These are phyloP conservation scores for Venturia effusa DNA, from an alignment of 2,329 filamentous ascomycete species.

Conservation along the genomic window DNA sequence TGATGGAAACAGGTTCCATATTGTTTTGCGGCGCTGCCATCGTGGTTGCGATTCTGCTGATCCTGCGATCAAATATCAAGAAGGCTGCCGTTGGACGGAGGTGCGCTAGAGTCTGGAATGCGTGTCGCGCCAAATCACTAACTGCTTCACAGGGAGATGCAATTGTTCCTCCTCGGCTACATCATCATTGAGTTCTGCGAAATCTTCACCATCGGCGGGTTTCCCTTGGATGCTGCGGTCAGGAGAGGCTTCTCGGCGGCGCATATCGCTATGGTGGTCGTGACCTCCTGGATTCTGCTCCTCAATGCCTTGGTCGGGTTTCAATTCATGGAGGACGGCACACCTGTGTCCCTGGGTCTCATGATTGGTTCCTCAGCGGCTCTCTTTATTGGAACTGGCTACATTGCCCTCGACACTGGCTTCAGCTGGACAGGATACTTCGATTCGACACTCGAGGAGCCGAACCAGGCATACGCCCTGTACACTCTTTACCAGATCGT, in stretches of 20 bases:
- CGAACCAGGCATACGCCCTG: constrained; percentile 65
- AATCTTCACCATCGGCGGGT: constrained; percentile 88
- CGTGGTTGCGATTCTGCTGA: constrained; percentile 50
- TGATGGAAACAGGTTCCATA: constrained; percentile 61
- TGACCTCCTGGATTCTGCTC: constrained; percentile 82
- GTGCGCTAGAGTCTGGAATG: constrained; percentile 36
- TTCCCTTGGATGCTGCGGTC: constrained; percentile 61
- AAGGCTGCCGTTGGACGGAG: constrained; percentile 87
- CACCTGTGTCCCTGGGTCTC: constrained; percentile 67
- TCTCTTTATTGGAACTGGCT: constrained; percentile 83
- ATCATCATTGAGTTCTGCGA: constrained; percentile 86
- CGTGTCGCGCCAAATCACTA: not conserved
- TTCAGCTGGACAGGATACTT: constrained; percentile 77
- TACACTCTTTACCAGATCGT: constrained; percentile 91
- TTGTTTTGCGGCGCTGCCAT: constrained; percentile 72
- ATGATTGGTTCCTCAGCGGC: constrained; percentile 58
- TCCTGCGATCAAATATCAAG: constrained; percentile 78
- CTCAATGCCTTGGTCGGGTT: constrained; percentile 88
- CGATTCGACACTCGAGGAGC: constrained; percentile 37
- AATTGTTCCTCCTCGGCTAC: constrained; percentile 80
- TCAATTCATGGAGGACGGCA: constrained; percentile 89
- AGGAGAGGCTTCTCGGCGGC: constrained; percentile 79
- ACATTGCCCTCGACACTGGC: constrained; percentile 89
- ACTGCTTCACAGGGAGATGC: constrained; percentile 66
- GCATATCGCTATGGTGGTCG: constrained; percentile 80